Evolutionary conservation across 768 basidiomycete species (phyloP), one percentile per base, ranked within the genome.

Genomic region (Trametes cubensis): DNA sequence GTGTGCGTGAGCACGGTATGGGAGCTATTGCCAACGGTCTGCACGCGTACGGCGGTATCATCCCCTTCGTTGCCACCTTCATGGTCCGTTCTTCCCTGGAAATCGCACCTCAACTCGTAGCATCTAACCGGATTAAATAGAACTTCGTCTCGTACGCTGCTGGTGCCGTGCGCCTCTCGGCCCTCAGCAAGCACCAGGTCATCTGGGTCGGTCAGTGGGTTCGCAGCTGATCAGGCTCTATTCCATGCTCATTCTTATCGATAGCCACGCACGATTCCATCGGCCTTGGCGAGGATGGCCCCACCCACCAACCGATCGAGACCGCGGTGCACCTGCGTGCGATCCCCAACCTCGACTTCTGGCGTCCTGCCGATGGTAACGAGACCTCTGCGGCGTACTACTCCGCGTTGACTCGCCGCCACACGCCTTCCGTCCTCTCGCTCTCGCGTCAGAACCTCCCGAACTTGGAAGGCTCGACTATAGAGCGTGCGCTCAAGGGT

Each of bases 1-100:
- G 95, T 84, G 94, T 98, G 60, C 92, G 95, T 76, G 95, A 98
- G 76, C 95, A 98, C 76, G 95, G 81, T 67, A 98, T 97, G 95
- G 92, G 90, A 69, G 95, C 95, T 57, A 94, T 98, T 70, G 92
- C 88, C 67, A 97, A 97, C 74, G 95, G 95, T 73, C 74, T 95
- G 64, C 75, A 81, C 64, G 95, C 94, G 2, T 98, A 97, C 76
- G 95, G 95, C 62, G 92, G 86, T 69, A 86, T 95, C 71, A 84
- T 96, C 64, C 95, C 95, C 46, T 95, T 93, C 74, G 84, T 89
- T 64, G 92, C 89, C 60, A 98, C 95, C 38, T 97, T 97, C 88
- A 75, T 97, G 77, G 89, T 90, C 67, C 69, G 81, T 73, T 25
- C 14, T 44, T 3, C 8, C 28, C 17, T 25, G 15, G 20, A 4